Evolutionary conservation across 371 early-diverging fungal genomes (phyloP).

Genomic region (Mortierella sp.): DNA sequence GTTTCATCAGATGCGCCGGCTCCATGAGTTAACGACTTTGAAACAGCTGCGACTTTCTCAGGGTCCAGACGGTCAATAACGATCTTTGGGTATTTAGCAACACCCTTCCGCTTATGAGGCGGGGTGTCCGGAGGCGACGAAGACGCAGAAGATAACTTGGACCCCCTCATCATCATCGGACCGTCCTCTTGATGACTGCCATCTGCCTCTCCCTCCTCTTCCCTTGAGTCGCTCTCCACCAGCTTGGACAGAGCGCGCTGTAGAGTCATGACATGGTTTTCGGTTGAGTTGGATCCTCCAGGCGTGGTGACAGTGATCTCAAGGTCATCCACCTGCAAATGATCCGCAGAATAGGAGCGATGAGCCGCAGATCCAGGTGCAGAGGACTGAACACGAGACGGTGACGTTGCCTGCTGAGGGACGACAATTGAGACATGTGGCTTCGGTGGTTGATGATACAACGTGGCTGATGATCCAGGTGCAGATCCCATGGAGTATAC

Average conservation of each 20-base stretch:
- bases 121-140: constrained; percentile 33
- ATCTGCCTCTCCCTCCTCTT: constrained; percentile 12
- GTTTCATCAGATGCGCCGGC: constrained; percentile 35
- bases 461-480: constrained; percentile 22
- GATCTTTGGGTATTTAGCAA: constrained; percentile 29
- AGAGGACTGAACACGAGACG: constrained; percentile 4
- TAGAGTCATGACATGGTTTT: constrained; percentile 40
- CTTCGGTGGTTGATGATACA: too few species aligned
- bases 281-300: constrained; percentile 31
- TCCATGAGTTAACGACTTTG: constrained; percentile 3
- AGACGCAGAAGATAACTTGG: constrained; percentile 8
- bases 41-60: constrained; percentile 9
- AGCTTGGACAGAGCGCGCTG: constrained; percentile 46
- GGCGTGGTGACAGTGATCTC: constrained; percentile 36
- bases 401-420: constrained; percentile 6
- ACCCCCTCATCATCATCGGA: constrained; percentile 9
- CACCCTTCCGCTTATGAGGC: constrained; percentile 18
- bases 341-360: constrained; percentile 41
- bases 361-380: not conserved
- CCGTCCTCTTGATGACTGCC: constrained; percentile 2
- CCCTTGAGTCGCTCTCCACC: constrained; percentile 11
- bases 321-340: constrained; percentile 17
- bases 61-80: constrained; percentile 16
- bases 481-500: constrained; percentile 19
- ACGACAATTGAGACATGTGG: constrained; percentile 12